Evolutionary conservation across 2,329 filamentous ascomycete genomes (phyloP), one percentile per base, ranked within the genome.

Genomic region (Nothomitra cinnamomea): DNA sequence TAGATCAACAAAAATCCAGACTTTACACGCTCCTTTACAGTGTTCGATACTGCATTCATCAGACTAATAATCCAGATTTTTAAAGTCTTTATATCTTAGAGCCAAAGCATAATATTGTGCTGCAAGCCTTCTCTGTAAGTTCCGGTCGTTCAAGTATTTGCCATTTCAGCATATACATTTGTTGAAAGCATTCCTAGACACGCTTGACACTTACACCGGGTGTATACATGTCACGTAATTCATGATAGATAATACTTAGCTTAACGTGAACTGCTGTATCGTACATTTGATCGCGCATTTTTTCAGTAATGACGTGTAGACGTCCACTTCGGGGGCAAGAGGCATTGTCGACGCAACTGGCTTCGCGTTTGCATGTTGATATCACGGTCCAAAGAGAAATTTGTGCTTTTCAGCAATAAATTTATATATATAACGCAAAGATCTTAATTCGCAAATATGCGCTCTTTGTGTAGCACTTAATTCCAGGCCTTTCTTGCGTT

Each of bases 21-120:
- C 6, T 22, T 35, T 25, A 4, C 45, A n/a, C 5, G 22, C 22
- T 19, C 17, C 45, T 22, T 50, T 25, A 4, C 45, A 13, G 12
- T 21, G 22, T 50, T 50, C 45, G 24, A 50, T 50, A 22, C 22
- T 28, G 28, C 45, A 50, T 35, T 25, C 17, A 50, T 50, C 45
- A 28, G 22, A 28, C 45, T 21, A 50, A 13, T 21, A 13, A 50
- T 50, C 45, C 24, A 13, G 12, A 28, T 50, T 21, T 4, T n/a
- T 22, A 25, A n/a, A 50, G 17, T 50, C 4, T 50, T 50, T n/a
- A 22, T 50, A 50, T 4, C 5, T 6, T 22, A 28, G 5, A 25
- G 12, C 45, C 45, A 15, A 25, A 50, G 28, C 45, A 6, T 6
- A 42, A 6, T 19, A 19, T 6, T 42, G 5, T 42, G 40, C 15